Evolutionary conservation across 2,329 filamentous ascomycete genomes (phyloP).

Genomic region (Diaporthe ilicicola): DNA sequence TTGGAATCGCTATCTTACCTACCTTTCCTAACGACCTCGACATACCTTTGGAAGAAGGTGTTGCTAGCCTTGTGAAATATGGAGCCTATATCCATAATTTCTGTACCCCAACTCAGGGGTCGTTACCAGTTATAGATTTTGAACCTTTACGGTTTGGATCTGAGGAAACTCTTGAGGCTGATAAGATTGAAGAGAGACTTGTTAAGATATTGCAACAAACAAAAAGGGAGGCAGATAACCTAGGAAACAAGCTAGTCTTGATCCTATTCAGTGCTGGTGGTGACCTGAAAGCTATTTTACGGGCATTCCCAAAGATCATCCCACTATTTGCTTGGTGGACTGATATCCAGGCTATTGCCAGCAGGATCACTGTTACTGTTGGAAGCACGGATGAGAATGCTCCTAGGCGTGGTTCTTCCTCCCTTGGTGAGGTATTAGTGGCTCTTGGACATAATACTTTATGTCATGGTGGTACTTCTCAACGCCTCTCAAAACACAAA

Average conservation of each 20-base stretch:
- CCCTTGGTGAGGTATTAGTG: not conserved
- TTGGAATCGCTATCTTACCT: not conserved
- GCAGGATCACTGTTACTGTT: not conserved
- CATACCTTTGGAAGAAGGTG: not conserved
- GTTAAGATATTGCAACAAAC: slow-evolving; percentile 1
- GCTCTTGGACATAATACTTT: not conserved
- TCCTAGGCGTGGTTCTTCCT: not conserved
- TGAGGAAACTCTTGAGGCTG: not conserved
- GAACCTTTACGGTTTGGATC: not conserved
- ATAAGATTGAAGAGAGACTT: not conserved
- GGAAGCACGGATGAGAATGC: not conserved
- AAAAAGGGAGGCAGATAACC: not conserved
- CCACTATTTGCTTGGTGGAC: not conserved
- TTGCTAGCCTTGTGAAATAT: not conserved
- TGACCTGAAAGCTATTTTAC: not conserved
- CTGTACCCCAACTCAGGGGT: not conserved
- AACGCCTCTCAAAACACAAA: not conserved
- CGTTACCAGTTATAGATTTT: not conserved
- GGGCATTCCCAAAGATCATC: not conserved
- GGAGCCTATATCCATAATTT: slow-evolving; percentile 6
- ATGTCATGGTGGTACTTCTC: not conserved
- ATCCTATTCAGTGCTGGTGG: not conserved
- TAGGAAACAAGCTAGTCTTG: slow-evolving; percentile 12
- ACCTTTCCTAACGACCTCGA: not conserved
- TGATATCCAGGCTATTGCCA: not conserved